These are phyloP conservation scores for Botrytis fabae DNA, from an alignment of 2,329 filamentous ascomycete species.

Conservation along the genomic window DNA sequence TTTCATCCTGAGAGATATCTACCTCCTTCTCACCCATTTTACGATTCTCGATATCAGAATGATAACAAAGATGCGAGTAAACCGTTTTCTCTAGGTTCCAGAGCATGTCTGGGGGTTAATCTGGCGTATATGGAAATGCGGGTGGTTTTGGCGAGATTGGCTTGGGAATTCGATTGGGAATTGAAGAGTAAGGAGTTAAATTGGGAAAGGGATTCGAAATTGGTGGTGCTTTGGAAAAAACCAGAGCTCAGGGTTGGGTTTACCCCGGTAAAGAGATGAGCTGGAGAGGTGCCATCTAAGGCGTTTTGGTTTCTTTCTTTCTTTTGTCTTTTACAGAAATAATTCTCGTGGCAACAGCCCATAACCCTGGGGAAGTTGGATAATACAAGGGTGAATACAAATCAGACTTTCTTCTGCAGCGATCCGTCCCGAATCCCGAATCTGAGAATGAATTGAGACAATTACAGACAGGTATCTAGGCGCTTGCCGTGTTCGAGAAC, in stretches of 20 bases:
- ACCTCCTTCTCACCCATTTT: constrained; percentile 1
- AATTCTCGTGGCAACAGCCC: background rate
- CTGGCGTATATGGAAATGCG: constrained; percentile 23
- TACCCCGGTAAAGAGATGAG: background rate
- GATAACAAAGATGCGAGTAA: constrained; percentile 19
- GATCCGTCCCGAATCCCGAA: background rate
- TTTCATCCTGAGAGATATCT: constrained; percentile 22
- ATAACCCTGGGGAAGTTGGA: background rate
- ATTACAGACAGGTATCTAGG: background rate
- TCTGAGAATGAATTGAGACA: background rate
- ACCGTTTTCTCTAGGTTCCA: constrained; percentile 5
- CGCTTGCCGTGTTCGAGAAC: background rate
- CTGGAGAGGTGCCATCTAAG: background rate
- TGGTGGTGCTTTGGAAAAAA: constrained; percentile 18
- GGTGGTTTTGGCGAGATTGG: constrained; percentile 14
- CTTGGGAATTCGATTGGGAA: constrained; percentile 20
- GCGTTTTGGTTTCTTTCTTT: background rate
- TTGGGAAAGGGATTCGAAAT: constrained; percentile 14
- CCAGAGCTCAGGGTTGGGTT: constrained; percentile 7
- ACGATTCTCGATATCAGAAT: constrained; percentile 2
- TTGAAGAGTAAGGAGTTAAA: constrained; percentile 8
- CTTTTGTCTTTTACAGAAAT: too few species aligned
- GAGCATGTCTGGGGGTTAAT: constrained; percentile 14
- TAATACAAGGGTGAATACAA: too few species aligned
- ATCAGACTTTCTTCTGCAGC: background rate